Conservation (phyloP, 2,329 filamentous ascomycete genomes). For the Penicillium sp. region DNA sequence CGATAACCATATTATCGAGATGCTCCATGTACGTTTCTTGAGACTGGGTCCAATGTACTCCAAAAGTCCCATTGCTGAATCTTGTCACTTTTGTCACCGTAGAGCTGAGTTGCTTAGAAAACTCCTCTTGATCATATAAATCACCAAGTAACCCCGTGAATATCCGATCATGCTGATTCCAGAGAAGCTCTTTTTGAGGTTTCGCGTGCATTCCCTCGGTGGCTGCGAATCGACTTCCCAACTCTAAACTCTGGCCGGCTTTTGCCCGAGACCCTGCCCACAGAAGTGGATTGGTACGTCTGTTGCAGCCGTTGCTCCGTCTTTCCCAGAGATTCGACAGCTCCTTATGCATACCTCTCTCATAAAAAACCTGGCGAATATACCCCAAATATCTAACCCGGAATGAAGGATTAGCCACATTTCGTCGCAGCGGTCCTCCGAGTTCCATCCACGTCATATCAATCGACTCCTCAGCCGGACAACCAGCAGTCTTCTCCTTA, state of each 20-base stretch:
- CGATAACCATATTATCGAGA: slow-evolving; percentile 15
- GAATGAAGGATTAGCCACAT: not conserved
- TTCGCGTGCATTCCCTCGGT: not conserved
- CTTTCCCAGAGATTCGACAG: not conserved
- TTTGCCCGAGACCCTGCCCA: not conserved
- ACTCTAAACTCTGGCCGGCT: not conserved
- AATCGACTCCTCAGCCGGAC: not conserved
- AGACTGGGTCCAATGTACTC: slow-evolving; percentile 10
- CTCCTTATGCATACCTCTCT: too few relatives aligned
- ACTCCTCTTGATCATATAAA: not conserved
- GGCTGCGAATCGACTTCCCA: not conserved
- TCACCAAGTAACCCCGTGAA: not conserved
- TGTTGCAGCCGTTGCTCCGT: not conserved
- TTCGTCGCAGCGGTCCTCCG: not conserved
- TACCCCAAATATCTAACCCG: not conserved
- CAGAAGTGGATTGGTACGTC: not conserved
- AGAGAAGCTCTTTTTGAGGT: not conserved
- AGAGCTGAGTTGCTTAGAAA: not conserved
- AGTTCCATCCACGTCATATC: not conserved
- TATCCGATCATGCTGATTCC: slow-evolving; percentile 3
- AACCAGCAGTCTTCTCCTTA: not conserved
- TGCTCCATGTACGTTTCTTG: not conserved
- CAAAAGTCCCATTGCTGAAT: slow-evolving; percentile 5
- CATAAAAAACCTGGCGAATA: not conserved
- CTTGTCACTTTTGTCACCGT: slow-evolving; percentile 9